Evolutionary conservation across 2,329 filamentous ascomycete genomes (phyloP), one percentile per base, ranked within the genome.

Genomic region (Rhexocercosporidium sp.): DNA sequence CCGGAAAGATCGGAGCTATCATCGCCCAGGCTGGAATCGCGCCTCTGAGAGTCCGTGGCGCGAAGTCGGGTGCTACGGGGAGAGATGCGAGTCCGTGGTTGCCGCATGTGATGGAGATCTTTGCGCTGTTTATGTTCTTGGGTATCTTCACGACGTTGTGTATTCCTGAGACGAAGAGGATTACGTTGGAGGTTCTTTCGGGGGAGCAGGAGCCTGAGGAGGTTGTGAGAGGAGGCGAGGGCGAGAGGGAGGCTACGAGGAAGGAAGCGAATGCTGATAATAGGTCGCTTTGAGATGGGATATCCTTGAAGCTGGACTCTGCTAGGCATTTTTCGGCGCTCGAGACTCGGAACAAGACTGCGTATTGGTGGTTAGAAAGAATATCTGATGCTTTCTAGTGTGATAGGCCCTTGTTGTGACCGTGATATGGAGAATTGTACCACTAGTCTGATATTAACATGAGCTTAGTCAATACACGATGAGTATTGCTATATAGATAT

Each of bases 91-190:
- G 80, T 1, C 83, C 84, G 0, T 92, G 90, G 86, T 83, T 94
- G 65, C 86, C 92, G 77, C 88, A 91, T 65, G 86, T 95, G 57
- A 89, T 95, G 82, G 84, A 93, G 77, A 90, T 94, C 57, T 94
- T 92, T 77, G 90, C 91, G 0, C 82, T 92, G 11, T 94, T 95
- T 82, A 94, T 94, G 92, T 82, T 95, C 3, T 84, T 85, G 51
- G 92, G 92, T 56, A 83, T 87, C 63, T 79, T 92, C 60, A 88
- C 88, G 1, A 88, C 89, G 0, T 80, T 94, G 3, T 79, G 95
- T 34, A 90, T 94, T 34, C 91, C 91, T 0, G 92, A 94, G 80
- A 94, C 90, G 0, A 94, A 92, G 81, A 84, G 90, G 1, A 85
- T 88, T 78, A 92, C 91, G 0, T 81, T 96, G 49, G 92, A 93